A percentile compares a stretch with the other conserved stretches of the same genome.
Evolutionary conservation across 257 asterid species (phyloP).

Genomic region (Cruciata laevipes): DNA sequence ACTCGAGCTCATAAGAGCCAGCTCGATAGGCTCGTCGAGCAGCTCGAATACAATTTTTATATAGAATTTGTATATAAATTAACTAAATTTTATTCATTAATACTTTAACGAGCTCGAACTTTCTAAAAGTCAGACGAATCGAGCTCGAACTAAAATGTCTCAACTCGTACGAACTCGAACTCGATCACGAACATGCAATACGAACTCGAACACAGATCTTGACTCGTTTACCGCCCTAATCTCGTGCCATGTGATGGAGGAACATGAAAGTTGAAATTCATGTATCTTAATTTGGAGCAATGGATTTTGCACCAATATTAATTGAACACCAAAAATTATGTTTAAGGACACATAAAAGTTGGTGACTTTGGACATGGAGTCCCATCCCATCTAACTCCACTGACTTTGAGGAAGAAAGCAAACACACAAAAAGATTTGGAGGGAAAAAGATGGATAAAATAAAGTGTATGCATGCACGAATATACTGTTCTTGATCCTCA

Average conservation of each 20-base stretch:
- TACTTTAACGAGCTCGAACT: too few relatives aligned
- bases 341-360: not conserved
- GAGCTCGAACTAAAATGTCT: too few relatives aligned
- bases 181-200: too few relatives aligned
- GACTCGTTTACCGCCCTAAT: too few relatives aligned
- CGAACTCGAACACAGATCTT: too few relatives aligned
- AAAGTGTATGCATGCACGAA: slow-evolving; percentile 2
- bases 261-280: not conserved
- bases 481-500: slow-evolving; percentile 1
- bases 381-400: slow-evolving; percentile 25
- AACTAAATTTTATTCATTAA: too few relatives aligned
- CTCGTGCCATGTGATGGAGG: not conserved
- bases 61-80: too few relatives aligned
- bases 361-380: slow-evolving; percentile 20
- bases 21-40: too few relatives aligned
- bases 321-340: not conserved
- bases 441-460: not conserved
- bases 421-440: not conserved
- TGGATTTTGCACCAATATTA: not conserved
- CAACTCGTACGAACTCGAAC: too few relatives aligned
- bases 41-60: too few relatives aligned
- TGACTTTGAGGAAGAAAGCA: not conserved
- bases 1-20: too few relatives aligned
- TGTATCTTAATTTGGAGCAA: not conserved
- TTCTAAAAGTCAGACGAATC: too few relatives aligned